phyloP scores from a whole-genome alignment of 2,329 filamentous ascomycete species.

The Fusarium marasasianum region DNA sequence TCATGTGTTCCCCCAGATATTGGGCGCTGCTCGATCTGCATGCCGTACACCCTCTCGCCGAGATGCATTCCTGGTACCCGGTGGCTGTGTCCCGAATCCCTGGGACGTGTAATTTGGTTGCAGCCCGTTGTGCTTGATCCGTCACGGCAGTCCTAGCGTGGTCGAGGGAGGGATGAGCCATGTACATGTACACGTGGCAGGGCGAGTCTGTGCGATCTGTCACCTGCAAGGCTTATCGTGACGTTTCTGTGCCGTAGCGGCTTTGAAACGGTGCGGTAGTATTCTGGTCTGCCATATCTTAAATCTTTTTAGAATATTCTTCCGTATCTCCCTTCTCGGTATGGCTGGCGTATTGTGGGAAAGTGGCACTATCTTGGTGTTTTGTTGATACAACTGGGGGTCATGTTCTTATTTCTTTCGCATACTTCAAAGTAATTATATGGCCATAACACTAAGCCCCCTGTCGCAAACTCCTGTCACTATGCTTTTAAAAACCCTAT shows the following conservation, averaged over 20 bases:
- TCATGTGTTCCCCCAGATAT: not conserved
- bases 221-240: not conserved
- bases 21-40: not conserved
- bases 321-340: fast-evolving
- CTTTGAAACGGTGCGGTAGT: too few relatives aligned
- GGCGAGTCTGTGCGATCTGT: not conserved
- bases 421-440: too few relatives aligned
- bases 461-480: too few relatives aligned
- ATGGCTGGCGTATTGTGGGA: fast-evolving
- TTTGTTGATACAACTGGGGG: fast-evolving
- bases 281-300: fast-evolving
- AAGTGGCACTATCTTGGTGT: not conserved
- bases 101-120: fast-evolving
- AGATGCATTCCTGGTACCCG: not conserved
- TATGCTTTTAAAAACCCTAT: too few relatives aligned
- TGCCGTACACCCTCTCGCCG: not conserved
- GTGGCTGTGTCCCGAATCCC: too few relatives aligned
- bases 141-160: not conserved
- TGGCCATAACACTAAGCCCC: too few relatives aligned
- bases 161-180: not conserved
- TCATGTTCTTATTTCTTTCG: too few relatives aligned
- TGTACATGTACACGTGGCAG: not conserved
- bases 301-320: not conserved
- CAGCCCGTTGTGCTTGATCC: fast-evolving
- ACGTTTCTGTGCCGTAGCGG: not conserved